Evolutionary conservation across 116 monocot species (phyloP).

Genomic region (Cymodocea nodosa): DNA sequence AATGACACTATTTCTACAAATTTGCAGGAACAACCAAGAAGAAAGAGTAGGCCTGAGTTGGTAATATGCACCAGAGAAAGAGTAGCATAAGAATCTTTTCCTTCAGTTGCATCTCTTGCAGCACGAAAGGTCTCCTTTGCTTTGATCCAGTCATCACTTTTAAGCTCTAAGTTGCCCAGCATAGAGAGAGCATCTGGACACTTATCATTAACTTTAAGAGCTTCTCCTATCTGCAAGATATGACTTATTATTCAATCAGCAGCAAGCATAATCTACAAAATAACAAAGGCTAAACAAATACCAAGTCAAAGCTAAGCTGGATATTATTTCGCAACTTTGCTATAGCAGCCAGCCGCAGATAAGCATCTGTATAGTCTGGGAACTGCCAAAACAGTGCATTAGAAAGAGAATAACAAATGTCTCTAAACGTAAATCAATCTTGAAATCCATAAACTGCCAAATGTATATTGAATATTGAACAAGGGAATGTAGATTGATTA

Average conservation of each 20-base stretch:
- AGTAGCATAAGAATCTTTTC: slow-evolving; percentile 84
- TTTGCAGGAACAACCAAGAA: not conserved
- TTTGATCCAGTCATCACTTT: slow-evolving; percentile 89
- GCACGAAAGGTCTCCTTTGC: slow-evolving; percentile 88
- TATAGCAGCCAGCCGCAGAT: slow-evolving; percentile 89
- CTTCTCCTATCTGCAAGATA: slow-evolving; percentile 57
- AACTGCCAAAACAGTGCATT: slow-evolving; percentile 28
- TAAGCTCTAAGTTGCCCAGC: slow-evolving; percentile 85
- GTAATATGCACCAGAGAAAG: slow-evolving; percentile 48
- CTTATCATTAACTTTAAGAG: slow-evolving; percentile 81
- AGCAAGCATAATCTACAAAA: not conserved
- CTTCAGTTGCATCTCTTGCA: slow-evolving; percentile 82
- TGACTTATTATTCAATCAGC: slow-evolving; percentile 11
- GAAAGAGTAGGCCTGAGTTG: not conserved
- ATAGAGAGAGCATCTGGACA: slow-evolving; percentile 80
- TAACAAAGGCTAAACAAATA: slow-evolving; percentile 9
- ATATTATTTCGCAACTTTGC: slow-evolving; percentile 66
- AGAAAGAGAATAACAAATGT: not conserved
- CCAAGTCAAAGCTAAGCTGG: slow-evolving; percentile 80
- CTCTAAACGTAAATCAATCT: not conserved
- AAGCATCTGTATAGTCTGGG: slow-evolving; percentile 83
- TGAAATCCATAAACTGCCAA: not conserved
- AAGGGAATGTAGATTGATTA: not conserved
- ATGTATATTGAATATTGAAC: too few species aligned
- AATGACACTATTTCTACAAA: not conserved